Evolutionary conservation across 2,329 filamentous ascomycete species (phyloP), one percentile per base, ranked within the genome.

Genomic region (Penicillium sclerotiorum): DNA sequence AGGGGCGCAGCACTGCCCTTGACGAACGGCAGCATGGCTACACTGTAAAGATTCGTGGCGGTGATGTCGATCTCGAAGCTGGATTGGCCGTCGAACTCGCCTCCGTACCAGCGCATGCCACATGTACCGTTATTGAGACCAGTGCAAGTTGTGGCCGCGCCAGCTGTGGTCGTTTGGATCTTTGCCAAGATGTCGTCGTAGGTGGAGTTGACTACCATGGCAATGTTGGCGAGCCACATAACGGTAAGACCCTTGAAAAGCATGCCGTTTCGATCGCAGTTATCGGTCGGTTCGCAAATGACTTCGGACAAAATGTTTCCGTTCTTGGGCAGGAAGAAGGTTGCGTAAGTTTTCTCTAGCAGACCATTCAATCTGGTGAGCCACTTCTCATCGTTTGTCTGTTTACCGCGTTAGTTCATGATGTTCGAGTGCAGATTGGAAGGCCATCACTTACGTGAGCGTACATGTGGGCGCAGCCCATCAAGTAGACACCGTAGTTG

Each of bases 401-500:
- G 20, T 39, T n/a, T n/a, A n/a, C n/a, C n/a, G n/a, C n/a, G n/a
- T n/a, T n/a, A n/a, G n/a, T n/a, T n/a, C n/a, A n/a, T n/a, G n/a
- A n/a, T n/a, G n/a, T n/a, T n/a, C n/a, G n/a, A n/a, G 20, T 5
- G 20, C n/a, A 8, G 18, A 17, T 27, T 20, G 12, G 9, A 17
- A 8, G n/a, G 43, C 11, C 1, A 28, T 11, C 18, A 46, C 43
- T 28, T 20, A 46, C 43, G 20, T 20, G 32, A 20, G 35, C 35
- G 27, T 46, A 46, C 43, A 46, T 46, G 17, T 46, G 35, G 8
- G 43, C 43, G 11, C 33, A 37, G 12, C 43, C 43, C 13, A 27
- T 46, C 5, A 46, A 11, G 23, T 37, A 46, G 9, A 27, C 35
- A 17, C 43, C 43, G 11, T 46, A 46, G 12, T 46, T 46, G 17